phyloP scores from a whole-genome alignment of 768 basidiomycete species.

The Agrocybe pediades region DNA sequence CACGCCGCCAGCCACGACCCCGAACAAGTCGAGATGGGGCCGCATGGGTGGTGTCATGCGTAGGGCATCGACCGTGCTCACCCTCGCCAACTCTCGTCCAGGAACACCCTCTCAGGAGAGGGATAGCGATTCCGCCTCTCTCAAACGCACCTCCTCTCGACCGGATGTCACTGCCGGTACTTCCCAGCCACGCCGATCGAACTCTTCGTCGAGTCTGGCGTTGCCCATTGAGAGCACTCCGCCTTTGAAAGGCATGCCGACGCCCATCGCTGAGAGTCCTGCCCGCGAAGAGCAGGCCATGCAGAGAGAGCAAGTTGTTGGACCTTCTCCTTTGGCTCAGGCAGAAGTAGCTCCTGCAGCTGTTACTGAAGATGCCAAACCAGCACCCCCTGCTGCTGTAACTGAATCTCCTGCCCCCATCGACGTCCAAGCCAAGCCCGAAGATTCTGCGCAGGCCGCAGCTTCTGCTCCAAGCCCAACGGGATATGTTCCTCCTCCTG shows the following conservation, averaged over 20 bases:
- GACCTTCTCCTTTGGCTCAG: conserved; percentile 45
- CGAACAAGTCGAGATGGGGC: conserved; percentile 48
- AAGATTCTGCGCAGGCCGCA: conserved; percentile 11
- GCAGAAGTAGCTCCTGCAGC: conserved; percentile 19
- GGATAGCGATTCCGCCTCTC: conserved; percentile 27
- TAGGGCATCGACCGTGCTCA: conserved; percentile 59
- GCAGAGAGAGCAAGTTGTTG: conserved; percentile 23
- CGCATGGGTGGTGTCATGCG: conserved; percentile 64
- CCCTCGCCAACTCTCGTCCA: conserved; percentile 35
- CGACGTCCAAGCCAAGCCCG: not conserved
- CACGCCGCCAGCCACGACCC: conserved; percentile 20
- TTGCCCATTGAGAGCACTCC: conserved; percentile 21
- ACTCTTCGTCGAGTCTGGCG: conserved; percentile 1
- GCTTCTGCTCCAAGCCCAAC: conserved; percentile 21
- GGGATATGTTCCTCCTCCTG: conserved; percentile 39
- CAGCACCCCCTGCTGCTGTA: not conserved
- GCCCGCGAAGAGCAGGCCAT: conserved; percentile 52
- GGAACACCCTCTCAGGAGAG: conserved; percentile 26
- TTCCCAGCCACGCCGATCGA: not conserved
- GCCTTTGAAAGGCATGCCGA: conserved; percentile 36
- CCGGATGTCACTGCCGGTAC: conserved; percentile 17
- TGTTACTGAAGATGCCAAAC: too few relatives aligned
- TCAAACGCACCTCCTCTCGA: conserved; percentile 19
- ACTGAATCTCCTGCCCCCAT: conserved; percentile 9
- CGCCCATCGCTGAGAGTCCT: conserved; percentile 74